phyloP scores from a whole-genome alignment of 352 stramenopile genomes.

The Globisporangium sylvaticum region DNA sequence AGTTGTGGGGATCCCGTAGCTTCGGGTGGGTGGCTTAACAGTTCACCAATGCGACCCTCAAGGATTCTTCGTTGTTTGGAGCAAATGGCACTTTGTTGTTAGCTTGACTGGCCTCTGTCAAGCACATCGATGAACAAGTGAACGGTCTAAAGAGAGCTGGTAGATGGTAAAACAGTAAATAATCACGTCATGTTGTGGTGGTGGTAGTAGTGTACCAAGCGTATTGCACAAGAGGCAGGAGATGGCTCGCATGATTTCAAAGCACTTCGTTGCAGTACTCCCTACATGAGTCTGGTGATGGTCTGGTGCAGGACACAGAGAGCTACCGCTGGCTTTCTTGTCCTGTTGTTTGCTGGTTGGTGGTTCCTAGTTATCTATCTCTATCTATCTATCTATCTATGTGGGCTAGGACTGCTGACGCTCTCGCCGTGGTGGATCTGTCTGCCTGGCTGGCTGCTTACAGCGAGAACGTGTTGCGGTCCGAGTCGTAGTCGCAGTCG shows the following conservation, averaged over 20 bases:
- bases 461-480: constrained; percentile 20
- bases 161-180: not conserved
- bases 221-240: not conserved
- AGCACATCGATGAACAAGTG: no score
- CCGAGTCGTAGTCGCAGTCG: constrained; percentile 24
- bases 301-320: not conserved
- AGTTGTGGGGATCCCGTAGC: not conserved
- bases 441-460: not conserved
- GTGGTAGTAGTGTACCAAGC: not conserved
- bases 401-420: not conserved
- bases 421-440: not conserved
- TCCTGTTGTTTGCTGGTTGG: not conserved
- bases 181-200: not conserved
- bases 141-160: no score
- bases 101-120: no score
- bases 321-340: constrained; percentile 2
- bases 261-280: not conserved
- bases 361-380: not conserved
- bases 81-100: not conserved
- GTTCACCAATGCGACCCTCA: not conserved
- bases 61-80: not conserved
- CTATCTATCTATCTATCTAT: not conserved
- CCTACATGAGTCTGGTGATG: not conserved
- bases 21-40: no score
- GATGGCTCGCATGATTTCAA: not conserved